These are phyloP conservation scores for Carallia pectinifolia DNA, from an alignment of 345 rosid genomes.

Conservation along the genomic window DNA sequence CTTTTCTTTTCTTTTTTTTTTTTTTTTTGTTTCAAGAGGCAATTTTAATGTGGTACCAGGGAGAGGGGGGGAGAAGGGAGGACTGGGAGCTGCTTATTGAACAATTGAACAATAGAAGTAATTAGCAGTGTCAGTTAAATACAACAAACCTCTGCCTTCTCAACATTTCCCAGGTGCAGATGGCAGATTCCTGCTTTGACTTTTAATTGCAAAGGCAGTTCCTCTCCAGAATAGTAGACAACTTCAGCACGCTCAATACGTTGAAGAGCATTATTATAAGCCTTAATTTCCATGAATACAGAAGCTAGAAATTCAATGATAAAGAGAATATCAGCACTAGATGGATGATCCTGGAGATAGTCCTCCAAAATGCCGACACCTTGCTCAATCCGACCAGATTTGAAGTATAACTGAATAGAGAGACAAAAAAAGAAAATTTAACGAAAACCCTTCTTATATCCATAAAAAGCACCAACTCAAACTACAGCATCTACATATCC, in stretches of 20 bases:
- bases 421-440: conserved; percentile 1
- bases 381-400: conserved; percentile 60
- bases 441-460: background rate
- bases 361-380: conserved; percentile 61
- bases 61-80: too few relatives aligned
- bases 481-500: too few relatives aligned
- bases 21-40: too few relatives aligned
- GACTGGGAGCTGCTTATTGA: background rate
- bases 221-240: conserved; percentile 42
- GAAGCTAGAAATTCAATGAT: conserved; percentile 63
- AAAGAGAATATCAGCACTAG: conserved; percentile 46
- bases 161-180: conserved; percentile 56
- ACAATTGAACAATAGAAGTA: conserved; percentile 1
- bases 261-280: conserved; percentile 63
- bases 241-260: conserved; percentile 49
- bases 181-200: conserved; percentile 84
- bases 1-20: too few relatives aligned
- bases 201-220: conserved; percentile 59
- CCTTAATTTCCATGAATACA: conserved; percentile 64
- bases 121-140: background rate
- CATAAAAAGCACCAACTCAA: background rate
- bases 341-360: conserved; percentile 55
- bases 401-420: conserved; percentile 57
- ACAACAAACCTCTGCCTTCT: conserved; percentile 81
- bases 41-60: too few relatives aligned